Evolutionary conservation across 2,329 filamentous ascomycete genomes (phyloP), one percentile per base, ranked within the genome.

Genomic region (Alternaria ethzedia): DNA sequence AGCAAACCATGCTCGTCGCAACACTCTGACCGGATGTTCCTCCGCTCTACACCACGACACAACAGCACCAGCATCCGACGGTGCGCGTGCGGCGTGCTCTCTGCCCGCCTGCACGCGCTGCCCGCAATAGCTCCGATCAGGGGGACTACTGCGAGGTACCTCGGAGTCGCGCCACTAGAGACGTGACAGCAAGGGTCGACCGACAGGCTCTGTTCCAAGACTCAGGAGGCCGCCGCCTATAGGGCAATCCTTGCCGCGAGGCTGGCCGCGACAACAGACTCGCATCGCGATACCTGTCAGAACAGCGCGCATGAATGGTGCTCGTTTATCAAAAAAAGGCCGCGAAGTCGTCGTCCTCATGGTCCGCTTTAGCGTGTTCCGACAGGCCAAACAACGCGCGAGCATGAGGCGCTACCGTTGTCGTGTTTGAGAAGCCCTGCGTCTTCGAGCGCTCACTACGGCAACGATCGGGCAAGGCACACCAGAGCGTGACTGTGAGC

Each of bases 281-380:
- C 64, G 30, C 49, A 68, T 61, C 64, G 64, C 66, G 47, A 65
- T 43, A 59, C 55, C 55, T 67, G 69, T 71, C 71, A 69, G 67
- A 70, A 66, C 57, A 64, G 71, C 69, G 73, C 74, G 63, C 75
- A 78, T 77, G 60, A 75, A 75, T 51, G 58, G 61, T 54, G 61
- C 54, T 71, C 60, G 69, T 66, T 65, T 69, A 71, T 73, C 70
- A 71, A 75, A 68, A 41, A 41, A 70, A 74, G 65, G 55, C 32
- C 23, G 47, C 36, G 68, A 58, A 62, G 57, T 44, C 56, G 59
- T 47, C 11, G 21, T 41, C 49, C 50, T 25, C 41, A 25, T 25
- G 28, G 47, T 54, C 28, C 43, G 65, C 62, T 36, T 61, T 51
- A 51, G 49, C 28, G 28, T 32, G 49, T 51, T 51, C 49, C 28